These are phyloP conservation scores for Tritrichomonas musculus DNA, from an alignment of 208 protist genomes.

Conservation along the genomic window DNA sequence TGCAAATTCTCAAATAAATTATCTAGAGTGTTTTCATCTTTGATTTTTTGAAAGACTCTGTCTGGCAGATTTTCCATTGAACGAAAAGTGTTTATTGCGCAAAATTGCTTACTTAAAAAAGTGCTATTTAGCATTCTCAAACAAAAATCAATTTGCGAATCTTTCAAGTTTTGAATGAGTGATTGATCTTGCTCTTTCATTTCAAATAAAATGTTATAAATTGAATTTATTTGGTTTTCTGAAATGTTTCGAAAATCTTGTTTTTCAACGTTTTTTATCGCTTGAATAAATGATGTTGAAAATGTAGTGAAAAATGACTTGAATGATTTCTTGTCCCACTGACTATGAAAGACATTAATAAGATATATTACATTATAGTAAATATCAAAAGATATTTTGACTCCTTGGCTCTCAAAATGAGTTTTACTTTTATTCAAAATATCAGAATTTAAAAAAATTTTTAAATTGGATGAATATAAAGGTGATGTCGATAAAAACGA, in stretches of 20 bases:
- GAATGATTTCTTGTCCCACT: too few relatives aligned
- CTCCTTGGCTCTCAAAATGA: too few relatives aligned
- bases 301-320: too few relatives aligned
- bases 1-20: neutral
- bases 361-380: too few relatives aligned
- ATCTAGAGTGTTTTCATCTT: neutral
- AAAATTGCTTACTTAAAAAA: slow-evolving; percentile 6
- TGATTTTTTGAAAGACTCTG: neutral
- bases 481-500: too few relatives aligned
- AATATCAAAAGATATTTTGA: too few relatives aligned
- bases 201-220: neutral
- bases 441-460: too few relatives aligned
- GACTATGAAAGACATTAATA: too few relatives aligned
- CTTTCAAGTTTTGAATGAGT: neutral
- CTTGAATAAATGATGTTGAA: too few relatives aligned
- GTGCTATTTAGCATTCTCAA: neutral
- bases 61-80: neutral
- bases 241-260: neutral
- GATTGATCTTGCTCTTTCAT: neutral
- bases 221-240: neutral
- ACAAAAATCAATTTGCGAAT: neutral
- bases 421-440: too few relatives aligned
- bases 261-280: neutral
- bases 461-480: too few relatives aligned
- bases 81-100: neutral